Conservation (phyloP, 257 asterid species). For the Agastache rugosa region DNA sequence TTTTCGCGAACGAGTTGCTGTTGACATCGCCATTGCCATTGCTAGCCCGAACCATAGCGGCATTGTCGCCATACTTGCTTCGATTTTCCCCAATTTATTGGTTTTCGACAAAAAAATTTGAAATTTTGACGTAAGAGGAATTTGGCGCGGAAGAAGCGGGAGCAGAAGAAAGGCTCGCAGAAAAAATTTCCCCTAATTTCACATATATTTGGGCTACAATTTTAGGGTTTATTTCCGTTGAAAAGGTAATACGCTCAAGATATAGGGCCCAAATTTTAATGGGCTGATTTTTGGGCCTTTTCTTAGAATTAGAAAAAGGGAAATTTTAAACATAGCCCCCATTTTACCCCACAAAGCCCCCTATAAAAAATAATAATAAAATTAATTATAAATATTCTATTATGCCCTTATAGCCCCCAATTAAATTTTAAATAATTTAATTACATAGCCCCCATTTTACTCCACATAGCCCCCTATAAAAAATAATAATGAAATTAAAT, state of each 20-base stretch:
- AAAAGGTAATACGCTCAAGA: neutral
- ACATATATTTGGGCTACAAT: constrained; percentile 8
- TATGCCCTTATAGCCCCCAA: no score
- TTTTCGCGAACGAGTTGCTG: constrained; percentile 60
- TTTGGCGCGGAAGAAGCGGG: constrained; percentile 41
- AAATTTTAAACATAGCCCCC: no score
- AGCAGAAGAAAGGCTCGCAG: neutral
- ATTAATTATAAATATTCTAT: no score
- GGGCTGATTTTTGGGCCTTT: neutral
- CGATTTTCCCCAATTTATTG: constrained; percentile 31
- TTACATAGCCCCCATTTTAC: no score
- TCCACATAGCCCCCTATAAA: no score
- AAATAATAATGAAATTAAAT: no score
- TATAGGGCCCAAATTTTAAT: neutral
- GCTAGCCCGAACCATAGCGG: constrained; percentile 51
- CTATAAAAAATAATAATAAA: no score
- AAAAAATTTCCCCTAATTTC: neutral
- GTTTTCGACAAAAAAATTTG: constrained; percentile 16
- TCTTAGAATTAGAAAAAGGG: no score
- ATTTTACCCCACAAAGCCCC: no score
- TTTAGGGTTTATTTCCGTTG: neutral
- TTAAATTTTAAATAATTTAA: no score
- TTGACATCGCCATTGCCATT: constrained; percentile 27
- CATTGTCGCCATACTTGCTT: constrained; percentile 23
- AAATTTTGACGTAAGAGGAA: constrained; percentile 25